Conservation (phyloP, 805 yeast genomes). For the Candida verbasci region DNA sequence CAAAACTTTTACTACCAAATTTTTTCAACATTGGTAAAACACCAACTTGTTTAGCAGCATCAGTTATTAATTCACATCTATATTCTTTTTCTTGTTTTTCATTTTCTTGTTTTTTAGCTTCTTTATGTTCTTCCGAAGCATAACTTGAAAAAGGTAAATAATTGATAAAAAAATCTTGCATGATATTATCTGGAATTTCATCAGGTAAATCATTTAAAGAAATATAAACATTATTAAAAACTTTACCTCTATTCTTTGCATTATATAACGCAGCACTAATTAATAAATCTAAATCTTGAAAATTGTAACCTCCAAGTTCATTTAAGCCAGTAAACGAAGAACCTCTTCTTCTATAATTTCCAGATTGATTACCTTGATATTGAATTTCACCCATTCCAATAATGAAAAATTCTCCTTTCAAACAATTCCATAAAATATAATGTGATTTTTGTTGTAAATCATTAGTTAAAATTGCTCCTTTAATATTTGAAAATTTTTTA, state of each 20-base stretch:
- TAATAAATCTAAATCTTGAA: constrained; percentile 36
- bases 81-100: neutral
- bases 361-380: constrained; percentile 9
- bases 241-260: constrained; percentile 15
- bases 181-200: constrained; percentile 28
- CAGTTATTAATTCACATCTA: constrained; percentile 20
- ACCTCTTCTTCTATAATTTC: constrained; percentile 20
- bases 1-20: constrained; percentile 22
- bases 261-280: constrained; percentile 25
- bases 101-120: constrained; percentile 1
- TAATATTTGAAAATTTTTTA: constrained; percentile 16
- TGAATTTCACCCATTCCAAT: constrained; percentile 35
- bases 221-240: constrained; percentile 13
- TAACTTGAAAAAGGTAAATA: constrained; percentile 20
- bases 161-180: constrained; percentile 33
- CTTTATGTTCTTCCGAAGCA: constrained; percentile 3
- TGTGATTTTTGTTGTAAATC: constrained; percentile 33
- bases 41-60: constrained; percentile 14
- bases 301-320: constrained; percentile 38
- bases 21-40: constrained; percentile 32
- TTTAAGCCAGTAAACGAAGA: constrained; percentile 35
- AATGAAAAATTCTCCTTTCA: constrained; percentile 15
- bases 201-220: constrained; percentile 31
- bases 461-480: constrained; percentile 38
- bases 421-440: constrained; percentile 29